These are phyloP conservation scores for Talaromyces atroroseus DNA, from an alignment of 2,329 filamentous ascomycete genomes.

Conservation along the genomic window DNA sequence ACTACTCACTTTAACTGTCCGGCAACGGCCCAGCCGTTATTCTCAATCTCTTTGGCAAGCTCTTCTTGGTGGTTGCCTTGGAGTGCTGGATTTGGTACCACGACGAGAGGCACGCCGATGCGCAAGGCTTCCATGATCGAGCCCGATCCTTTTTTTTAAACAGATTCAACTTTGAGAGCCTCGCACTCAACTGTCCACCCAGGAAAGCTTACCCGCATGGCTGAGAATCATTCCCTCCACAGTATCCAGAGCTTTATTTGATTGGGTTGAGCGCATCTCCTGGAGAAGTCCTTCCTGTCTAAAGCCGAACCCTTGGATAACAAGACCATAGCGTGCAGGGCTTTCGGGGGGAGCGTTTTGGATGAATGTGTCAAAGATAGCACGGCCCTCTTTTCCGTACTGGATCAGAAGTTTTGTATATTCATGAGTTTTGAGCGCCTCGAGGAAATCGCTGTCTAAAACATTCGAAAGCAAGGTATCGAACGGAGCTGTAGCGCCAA, in stretches of 20 bases:
- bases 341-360: slow-evolving; percentile 21
- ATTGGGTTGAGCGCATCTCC: slow-evolving; percentile 53
- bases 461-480: slow-evolving; percentile 62
- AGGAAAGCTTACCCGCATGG: slow-evolving; percentile 66
- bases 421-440: slow-evolving; percentile 50
- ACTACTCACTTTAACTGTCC: slow-evolving; percentile 55
- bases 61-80: slow-evolving; percentile 90
- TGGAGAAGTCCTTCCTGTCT: slow-evolving; percentile 53
- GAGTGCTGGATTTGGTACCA: slow-evolving; percentile 77
- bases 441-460: slow-evolving; percentile 58
- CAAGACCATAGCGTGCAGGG: slow-evolving; percentile 36
- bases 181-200: not conserved
- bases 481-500: slow-evolving; percentile 88
- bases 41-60: slow-evolving; percentile 69
- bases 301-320: slow-evolving; percentile 62
- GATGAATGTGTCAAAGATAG: slow-evolving; percentile 45
- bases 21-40: slow-evolving; percentile 70
- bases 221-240: slow-evolving; percentile 71
- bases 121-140: slow-evolving; percentile 80
- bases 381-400: slow-evolving; percentile 64
- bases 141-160: slow-evolving; percentile 64
- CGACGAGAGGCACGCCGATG: slow-evolving; percentile 69
- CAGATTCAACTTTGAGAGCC: not conserved
- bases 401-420: slow-evolving; percentile 75
- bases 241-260: slow-evolving; percentile 34